phyloP scores from a whole-genome alignment of 805 yeast species.

The Metschnikowia dekortorum region DNA sequence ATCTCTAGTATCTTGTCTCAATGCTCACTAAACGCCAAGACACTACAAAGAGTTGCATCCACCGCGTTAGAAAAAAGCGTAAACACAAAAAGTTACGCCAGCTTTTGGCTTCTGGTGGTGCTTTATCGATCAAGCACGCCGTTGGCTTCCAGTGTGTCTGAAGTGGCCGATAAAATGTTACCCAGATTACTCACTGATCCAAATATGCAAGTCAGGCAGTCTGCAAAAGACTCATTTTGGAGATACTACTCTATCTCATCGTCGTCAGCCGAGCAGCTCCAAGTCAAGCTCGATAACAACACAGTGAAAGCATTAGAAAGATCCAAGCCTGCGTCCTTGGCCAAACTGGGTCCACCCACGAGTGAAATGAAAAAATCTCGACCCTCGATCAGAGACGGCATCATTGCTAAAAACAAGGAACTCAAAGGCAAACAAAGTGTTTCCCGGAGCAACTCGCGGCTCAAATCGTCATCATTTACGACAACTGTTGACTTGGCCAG shows the following conservation, averaged over 20 bases:
- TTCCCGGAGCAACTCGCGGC: constrained; percentile 16
- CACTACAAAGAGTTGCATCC: constrained; percentile 44
- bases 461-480: background rate
- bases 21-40: constrained; percentile 49
- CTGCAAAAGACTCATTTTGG: constrained; percentile 76
- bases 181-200: constrained; percentile 70
- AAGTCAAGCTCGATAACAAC: constrained; percentile 39
- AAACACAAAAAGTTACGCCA: constrained; percentile 65
- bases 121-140: constrained; percentile 46
- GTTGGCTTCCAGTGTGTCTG: constrained; percentile 24
- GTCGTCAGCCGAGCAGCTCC: constrained; percentile 39
- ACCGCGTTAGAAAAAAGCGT: constrained; percentile 66
- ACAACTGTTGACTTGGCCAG: background rate
- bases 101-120: constrained; percentile 64
- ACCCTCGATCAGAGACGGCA: constrained; percentile 47
- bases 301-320: constrained; percentile 59
- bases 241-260: constrained; percentile 54
- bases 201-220: constrained; percentile 72
- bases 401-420: constrained; percentile 41
- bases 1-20: constrained; percentile 52
- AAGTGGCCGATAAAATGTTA: constrained; percentile 47
- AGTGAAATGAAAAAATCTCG: constrained; percentile 22
- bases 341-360: constrained; percentile 3
- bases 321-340: constrained; percentile 42
- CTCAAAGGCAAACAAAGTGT: constrained; percentile 24